phyloP scores from a whole-genome alignment of 2,329 filamentous ascomycete genomes.

The Chalaropsis ovoidea region DNA sequence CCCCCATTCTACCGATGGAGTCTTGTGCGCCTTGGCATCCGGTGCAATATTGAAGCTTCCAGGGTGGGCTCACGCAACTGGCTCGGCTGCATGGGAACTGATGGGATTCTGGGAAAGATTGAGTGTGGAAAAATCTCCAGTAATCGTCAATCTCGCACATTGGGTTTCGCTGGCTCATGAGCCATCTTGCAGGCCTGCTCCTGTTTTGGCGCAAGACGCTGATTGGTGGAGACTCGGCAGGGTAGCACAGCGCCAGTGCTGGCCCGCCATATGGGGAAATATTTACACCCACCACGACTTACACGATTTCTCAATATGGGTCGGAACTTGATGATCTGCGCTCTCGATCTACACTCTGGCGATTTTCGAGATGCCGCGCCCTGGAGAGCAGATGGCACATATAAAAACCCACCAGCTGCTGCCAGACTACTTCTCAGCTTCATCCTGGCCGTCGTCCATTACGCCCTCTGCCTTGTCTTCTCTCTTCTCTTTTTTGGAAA shows the following conservation, averaged over 20 bases:
- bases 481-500: neutral
- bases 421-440: neutral
- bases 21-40: neutral
- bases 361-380: neutral
- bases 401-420: neutral
- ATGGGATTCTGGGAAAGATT: neutral
- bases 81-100: neutral
- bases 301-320: neutral
- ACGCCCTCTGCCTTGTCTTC: neutral
- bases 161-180: neutral
- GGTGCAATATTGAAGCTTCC: neutral
- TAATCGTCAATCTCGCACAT: too few species aligned
- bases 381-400: neutral
- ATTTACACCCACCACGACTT: neutral
- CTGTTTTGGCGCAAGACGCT: neutral
- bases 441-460: neutral
- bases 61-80: neutral
- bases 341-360: conserved; percentile 1
- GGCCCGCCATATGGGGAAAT: too few species aligned
- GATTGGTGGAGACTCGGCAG: neutral
- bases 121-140: too few species aligned
- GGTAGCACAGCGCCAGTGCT: neutral
- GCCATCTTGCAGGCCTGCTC: too few species aligned
- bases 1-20: neutral
- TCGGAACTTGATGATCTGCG: neutral